Evolutionary conservation across 441 rosid species (phyloP), one percentile per base, ranked within the genome.

Genomic region (Metrosideros polymorpha): DNA sequence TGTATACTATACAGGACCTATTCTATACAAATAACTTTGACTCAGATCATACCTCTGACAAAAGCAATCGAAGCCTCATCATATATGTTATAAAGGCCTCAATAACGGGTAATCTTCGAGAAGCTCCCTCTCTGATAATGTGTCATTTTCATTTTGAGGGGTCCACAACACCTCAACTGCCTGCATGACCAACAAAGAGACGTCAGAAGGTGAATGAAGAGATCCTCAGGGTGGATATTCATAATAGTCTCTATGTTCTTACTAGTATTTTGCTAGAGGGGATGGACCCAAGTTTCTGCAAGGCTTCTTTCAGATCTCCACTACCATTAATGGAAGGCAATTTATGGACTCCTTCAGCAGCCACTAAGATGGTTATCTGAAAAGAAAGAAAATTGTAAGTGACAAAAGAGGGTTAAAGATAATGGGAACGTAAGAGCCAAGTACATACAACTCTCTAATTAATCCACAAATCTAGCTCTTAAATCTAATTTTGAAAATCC

Each of bases 161-260:
- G 99, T 96, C 99, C 99, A 95, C 88, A 97, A 88, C 85, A 94
- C 99, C 91, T 97, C 98, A 47, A 95, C 98, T 47, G 98, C 98
- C 98, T 97, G 93, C 85, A 90, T 47, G 27, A 86, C 56, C 35
- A 84, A 83, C 50, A 61, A 90, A 85, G 45, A 82, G 14, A 82
- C 19, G 29, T 86, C 66, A 86, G 63, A 45, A 49, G 88, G 63
- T 19, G n/a, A 47, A 85, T 61, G 25, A 75, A 63, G 82, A 51
- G 49, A 54, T 57, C 27, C 18, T 55, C 9, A 8, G 49, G 42
- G 49, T 54, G 71, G 2, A 5, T 6, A 39, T 75, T 84, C 22
- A 76, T 82, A 14, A 15, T 13, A 86, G 50, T 43, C 84, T 32
- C 82, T n/a, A 19, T 10, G 7, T 63, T 51, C 93, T 90, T 91